Base-by-base conservation (phyloP, 352 stramenopile genomes). In the Pythium volutum region DNA sequence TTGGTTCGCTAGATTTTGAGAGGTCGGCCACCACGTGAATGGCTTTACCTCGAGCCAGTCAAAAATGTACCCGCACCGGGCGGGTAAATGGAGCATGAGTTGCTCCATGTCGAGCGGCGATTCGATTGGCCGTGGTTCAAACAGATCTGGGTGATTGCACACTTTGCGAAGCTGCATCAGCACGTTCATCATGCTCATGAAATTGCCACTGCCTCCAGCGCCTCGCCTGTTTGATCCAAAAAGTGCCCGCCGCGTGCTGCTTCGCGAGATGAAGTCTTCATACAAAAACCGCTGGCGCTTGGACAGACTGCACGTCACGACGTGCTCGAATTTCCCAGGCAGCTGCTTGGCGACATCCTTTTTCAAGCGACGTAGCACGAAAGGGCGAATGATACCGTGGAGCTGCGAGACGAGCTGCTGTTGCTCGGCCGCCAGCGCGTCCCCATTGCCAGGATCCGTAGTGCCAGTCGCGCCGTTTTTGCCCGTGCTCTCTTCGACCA, bases 101-200 rank as follows among this genome's bases (percentile, higher is more conserved):
- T 59, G 53, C 0, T 66, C 55, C 74, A 93, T 79, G 63, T 93
- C 84, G 65, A 99, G 97, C 38, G 97, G 96, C n/a, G 96, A 98
- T 12, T 84, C 74, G 39, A 99, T 98, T 9, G 96, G 93, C n/a
- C 97, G 78, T 1, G 78, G 78, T 29, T 99, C 97, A 74, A 99
- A 99, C 36, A 99, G 77, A 74, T 99, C 97, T n/a, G 97, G 97
- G 66, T 99, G 97, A 66, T 99, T 99, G 73, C 90, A 97, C 15
- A 97, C 87, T 71, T 99, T 99, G 33, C 97, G 84, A 12, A 99
- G 78, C 69, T 99, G 96, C 97, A 99, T 99, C 9, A 99, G 79
- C 15, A 99, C 95, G 61, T 98, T 98, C 97, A 99, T 99, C 96
- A 99, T 99, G 67, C 95, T 97, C 92, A 99, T 98, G 63, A 93